These are phyloP conservation scores for Pseudogymnoascus sp. DNA, from an alignment of 2,329 filamentous ascomycete species.

Conservation along the genomic window DNA sequence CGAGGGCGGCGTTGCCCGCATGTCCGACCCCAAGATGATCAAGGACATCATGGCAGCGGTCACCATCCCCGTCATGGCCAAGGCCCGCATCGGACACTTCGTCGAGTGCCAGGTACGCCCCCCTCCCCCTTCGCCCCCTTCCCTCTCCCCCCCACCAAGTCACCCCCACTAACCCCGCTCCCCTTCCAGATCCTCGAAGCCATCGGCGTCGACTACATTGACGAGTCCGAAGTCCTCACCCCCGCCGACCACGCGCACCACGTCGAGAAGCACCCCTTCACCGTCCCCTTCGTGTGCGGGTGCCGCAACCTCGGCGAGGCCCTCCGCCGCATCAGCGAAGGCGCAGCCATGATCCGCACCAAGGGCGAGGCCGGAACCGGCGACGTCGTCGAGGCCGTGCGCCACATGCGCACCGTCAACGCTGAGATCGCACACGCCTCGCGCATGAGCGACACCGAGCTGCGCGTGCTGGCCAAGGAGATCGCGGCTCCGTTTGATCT, in stretches of 20 bases:
- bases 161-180: conserved; percentile 10
- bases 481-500: conserved; percentile 70
- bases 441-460: conserved; percentile 58
- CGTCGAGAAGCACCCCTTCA: conserved; percentile 79
- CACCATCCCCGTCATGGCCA: conserved; percentile 98
- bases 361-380: conserved; percentile 97
- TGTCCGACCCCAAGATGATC: conserved; percentile 94
- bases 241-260: conserved; percentile 87
- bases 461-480: conserved; percentile 73
- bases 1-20: conserved; percentile 88
- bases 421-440: conserved; percentile 68
- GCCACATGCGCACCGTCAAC: conserved; percentile 89
- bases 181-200: conserved; percentile 72
- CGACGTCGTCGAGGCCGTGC: conserved; percentile 92
- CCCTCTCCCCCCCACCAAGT: not conserved
- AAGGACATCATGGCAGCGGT: conserved; percentile 90
- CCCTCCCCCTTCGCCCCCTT: not conserved
- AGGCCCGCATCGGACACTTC: conserved; percentile 94
- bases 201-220: conserved; percentile 93
- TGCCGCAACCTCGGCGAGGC: conserved; percentile 93
- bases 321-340: conserved; percentile 80
- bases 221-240: conserved; percentile 95
- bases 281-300: conserved; percentile 88
- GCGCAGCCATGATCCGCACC: conserved; percentile 96
- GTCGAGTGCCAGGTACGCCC: conserved; percentile 75